Conservation (phyloP, 768 basidiomycete species). For the Boletus huronensis region DNA sequence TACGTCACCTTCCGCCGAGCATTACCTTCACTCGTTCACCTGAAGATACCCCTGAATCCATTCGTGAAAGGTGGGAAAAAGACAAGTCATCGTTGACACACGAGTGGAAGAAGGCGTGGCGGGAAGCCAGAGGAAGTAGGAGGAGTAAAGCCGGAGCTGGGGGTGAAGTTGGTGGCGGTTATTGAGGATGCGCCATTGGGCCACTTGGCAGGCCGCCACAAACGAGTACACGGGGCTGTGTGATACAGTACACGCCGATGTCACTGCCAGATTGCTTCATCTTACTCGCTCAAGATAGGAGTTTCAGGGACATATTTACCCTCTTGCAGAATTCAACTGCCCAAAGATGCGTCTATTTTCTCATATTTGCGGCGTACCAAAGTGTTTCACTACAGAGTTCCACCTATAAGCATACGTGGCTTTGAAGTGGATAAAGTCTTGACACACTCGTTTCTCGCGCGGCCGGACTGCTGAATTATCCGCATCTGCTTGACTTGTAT, state of each 20-base stretch:
- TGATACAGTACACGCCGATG: background rate
- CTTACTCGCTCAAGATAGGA: background rate
- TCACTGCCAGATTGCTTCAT: background rate
- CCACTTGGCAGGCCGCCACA: background rate
- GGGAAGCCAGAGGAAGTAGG: constrained; percentile 69
- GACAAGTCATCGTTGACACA: constrained; percentile 61
- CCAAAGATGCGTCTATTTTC: background rate
- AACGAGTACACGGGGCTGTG: background rate
- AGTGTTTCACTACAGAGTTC: background rate
- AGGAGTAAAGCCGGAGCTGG: constrained; percentile 48
- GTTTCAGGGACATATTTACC: background rate
- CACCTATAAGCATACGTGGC: background rate
- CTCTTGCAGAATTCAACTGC: background rate
- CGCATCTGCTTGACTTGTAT: background rate
- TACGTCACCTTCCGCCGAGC: constrained; percentile 36
- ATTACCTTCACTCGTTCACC: constrained; percentile 18
- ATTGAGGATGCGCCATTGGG: constrained; percentile 3
- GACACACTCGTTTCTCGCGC: background rate
- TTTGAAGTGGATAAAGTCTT: background rate
- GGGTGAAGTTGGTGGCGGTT: constrained; percentile 20
- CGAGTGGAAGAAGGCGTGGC: constrained; percentile 74
- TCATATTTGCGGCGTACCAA: background rate
- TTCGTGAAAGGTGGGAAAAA: constrained; percentile 68
- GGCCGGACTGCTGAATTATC: background rate
- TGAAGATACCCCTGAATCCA: constrained; percentile 39